Evolutionary conservation across 140 eudicot species (phyloP), one percentile per base, ranked within the genome.

Genomic region (Erigeron philadelphicus): DNA sequence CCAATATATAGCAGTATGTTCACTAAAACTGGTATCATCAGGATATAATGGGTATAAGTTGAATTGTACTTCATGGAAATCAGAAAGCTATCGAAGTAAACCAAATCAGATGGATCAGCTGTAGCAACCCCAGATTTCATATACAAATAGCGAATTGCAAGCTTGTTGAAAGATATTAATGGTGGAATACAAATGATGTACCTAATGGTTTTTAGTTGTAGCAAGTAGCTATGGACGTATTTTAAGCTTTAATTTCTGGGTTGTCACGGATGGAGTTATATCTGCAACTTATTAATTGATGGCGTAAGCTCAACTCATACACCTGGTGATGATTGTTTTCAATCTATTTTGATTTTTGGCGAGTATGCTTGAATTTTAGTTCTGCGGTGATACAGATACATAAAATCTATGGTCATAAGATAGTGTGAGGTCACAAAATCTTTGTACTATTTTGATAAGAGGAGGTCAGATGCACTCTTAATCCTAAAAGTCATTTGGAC

Each of bases 161-260:
- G 49, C 72, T 15, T n/a, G 48, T 66, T 49, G 11, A 17, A 38
- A 68, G 73, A 49, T 69, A 10, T 54, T 2, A 64, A 46, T 12
- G 47, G 43, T 35, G 66, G 44, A 41, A 40, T 25, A 35, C 43
- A 25, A 58, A 11, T 58, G 64, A 35, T 35, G 56, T 6, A 2
- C 19, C 56, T 8, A 50, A 12, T 12, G 56, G 56, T 13, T 50
- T 50, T n/a, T 50, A 17, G 56, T n/a, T 50, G 9, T 50, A 12
- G 9, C 17, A 50, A 11, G 19, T n/a, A 12, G 56, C 6, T n/a
- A 12, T 50, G 56, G 19, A 17, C 56, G n/a, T n/a, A 16, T 13
- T 50, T 50, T 31, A 31, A 31, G 38, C 38, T 31, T 31, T 31
- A 31, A 31, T 2, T 31, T 31, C 38, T 31, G 4, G 38, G 38